Evolutionary conservation across 2,329 filamentous ascomycete genomes (phyloP).

Genomic region (Juglanconis juglandina): DNA sequence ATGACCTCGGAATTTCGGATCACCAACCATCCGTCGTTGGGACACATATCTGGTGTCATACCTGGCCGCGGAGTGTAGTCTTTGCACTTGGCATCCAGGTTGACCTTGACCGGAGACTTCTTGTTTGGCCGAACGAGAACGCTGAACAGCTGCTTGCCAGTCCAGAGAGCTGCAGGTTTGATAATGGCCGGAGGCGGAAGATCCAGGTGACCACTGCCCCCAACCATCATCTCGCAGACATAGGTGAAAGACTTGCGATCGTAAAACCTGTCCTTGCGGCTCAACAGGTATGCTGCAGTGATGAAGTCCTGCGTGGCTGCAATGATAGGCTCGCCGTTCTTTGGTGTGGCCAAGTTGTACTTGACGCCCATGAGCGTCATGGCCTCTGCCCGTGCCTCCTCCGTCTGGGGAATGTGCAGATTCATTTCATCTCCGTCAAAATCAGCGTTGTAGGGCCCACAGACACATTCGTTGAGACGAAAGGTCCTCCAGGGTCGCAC

Average conservation of each 20-base stretch:
- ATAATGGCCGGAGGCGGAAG: conserved; percentile 82
- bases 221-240: conserved; percentile 91
- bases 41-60: conserved; percentile 66
- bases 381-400: conserved; percentile 92
- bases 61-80: conserved; percentile 65
- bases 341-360: conserved; percentile 90
- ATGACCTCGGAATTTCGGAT: conserved; percentile 96
- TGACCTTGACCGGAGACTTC: conserved; percentile 76
- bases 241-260: conserved; percentile 85
- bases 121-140: conserved; percentile 87
- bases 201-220: conserved; percentile 72
- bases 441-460: conserved; percentile 96
- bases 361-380: conserved; percentile 98
- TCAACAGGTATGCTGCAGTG: conserved; percentile 86
- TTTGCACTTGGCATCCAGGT: conserved; percentile 89
- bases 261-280: conserved; percentile 89
- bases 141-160: conserved; percentile 94
- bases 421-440: conserved; percentile 99
- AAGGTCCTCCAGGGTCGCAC: conserved; percentile 94
- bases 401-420: conserved; percentile 92
- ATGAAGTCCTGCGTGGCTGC: conserved; percentile 99
- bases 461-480: conserved; percentile 95
- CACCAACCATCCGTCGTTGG: conserved; percentile 86
- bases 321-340: conserved; percentile 97
- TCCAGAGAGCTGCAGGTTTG: conserved; percentile 87